Percentiles rank a stretch among this genome's conserved stretches.
phyloP scores from a whole-genome alignment of 441 rosid species.

The Populus hybrid region DNA sequence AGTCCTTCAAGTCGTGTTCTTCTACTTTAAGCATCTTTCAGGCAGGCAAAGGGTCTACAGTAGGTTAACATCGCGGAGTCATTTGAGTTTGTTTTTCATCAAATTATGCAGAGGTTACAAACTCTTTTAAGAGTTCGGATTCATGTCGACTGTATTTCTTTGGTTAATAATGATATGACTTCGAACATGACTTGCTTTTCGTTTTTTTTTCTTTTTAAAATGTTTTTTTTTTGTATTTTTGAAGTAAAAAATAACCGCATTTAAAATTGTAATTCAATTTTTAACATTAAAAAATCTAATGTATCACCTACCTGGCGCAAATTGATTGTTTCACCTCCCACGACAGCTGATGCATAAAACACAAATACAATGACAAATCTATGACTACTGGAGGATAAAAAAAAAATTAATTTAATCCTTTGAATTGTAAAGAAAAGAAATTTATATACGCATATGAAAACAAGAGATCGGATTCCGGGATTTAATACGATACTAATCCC shows the following conservation, averaged over 20 bases:
- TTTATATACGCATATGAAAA: slow-evolving; percentile 23
- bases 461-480: slow-evolving; percentile 13
- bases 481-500: slow-evolving; percentile 50
- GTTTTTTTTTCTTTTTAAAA: too few relatives aligned
- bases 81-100: too few relatives aligned
- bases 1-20: too few relatives aligned
- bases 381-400: not conserved
- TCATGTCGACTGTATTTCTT: not conserved
- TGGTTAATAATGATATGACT: too few relatives aligned
- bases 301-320: not conserved
- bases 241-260: too few relatives aligned
- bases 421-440: slow-evolving; percentile 7
- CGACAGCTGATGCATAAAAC: not conserved
- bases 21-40: too few relatives aligned
- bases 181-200: too few relatives aligned
- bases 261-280: not conserved
- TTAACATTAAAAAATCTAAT: too few relatives aligned
- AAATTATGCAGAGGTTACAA: too few relatives aligned
- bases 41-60: too few relatives aligned
- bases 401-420: slow-evolving; percentile 8
- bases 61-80: too few relatives aligned
- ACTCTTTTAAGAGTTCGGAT: not conserved
- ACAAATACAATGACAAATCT: not conserved
- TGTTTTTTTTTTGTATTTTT: too few relatives aligned
- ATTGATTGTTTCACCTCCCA: not conserved